Evolutionary conservation across 1,284 basidiomycete genomes (phyloP).

Genomic region (Cutaneotrichosporon dermatis): DNA sequence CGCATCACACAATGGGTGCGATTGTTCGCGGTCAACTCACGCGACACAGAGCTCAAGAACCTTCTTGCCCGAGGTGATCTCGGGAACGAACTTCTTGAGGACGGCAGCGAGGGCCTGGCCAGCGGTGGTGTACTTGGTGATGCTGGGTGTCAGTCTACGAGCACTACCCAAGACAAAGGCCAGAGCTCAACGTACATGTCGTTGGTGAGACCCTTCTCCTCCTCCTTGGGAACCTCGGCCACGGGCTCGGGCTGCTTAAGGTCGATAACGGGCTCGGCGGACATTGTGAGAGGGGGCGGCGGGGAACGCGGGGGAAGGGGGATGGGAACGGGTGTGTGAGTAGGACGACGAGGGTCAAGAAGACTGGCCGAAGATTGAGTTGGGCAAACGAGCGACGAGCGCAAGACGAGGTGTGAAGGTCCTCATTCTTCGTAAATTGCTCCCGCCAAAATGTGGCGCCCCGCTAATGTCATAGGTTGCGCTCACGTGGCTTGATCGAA

Average conservation of each 20-base stretch:
- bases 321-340: neutral
- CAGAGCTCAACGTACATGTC: conserved; percentile 39
- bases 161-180: neutral
- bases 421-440: neutral
- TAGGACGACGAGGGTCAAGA: neutral
- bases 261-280: conserved; percentile 31
- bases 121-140: conserved; percentile 65
- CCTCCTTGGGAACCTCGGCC: conserved; percentile 34
- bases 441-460: conserved; percentile 6
- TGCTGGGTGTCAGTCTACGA: conserved; percentile 22
- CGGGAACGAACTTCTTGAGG: conserved; percentile 76
- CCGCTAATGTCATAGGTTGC: conserved; percentile 2
- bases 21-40: conserved; percentile 28
- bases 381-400: neutral
- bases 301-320: neutral
- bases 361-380: neutral
- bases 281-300: conserved; percentile 15
- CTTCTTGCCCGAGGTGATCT: conserved; percentile 74
- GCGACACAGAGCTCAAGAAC: conserved; percentile 80
- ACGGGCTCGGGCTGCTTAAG: conserved; percentile 42
- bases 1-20: neutral
- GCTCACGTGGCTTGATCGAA: neutral
- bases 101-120: conserved; percentile 84
- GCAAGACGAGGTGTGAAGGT: neutral
- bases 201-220: conserved; percentile 47